A percentile compares a stretch with the other conserved stretches of the same genome.
Evolutionary conservation across 2,329 filamentous ascomycete species (phyloP).

Genomic region (Trichoderma semiorbis): DNA sequence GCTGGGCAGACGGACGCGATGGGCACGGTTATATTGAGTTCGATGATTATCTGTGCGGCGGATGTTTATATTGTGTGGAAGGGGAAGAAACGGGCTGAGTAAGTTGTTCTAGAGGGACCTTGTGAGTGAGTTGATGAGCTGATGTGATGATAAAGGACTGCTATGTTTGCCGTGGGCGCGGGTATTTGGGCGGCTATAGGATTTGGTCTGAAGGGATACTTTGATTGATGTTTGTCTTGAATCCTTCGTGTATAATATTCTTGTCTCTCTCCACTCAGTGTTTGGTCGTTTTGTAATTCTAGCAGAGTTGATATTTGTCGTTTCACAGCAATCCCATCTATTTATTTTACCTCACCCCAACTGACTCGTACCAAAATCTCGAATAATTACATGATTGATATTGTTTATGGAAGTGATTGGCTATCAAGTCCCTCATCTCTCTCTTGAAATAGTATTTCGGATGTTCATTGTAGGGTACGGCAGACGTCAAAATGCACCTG

Average conservation of each 20-base stretch:
- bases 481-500: not conserved
- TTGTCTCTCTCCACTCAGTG: not conserved
- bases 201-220: constrained; percentile 14
- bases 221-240: not conserved
- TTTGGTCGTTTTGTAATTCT: not conserved
- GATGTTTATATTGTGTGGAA: constrained; percentile 22
- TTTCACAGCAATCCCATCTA: not conserved
- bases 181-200: constrained; percentile 17
- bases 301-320: not conserved
- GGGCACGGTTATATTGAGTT: constrained; percentile 23
- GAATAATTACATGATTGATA: not conserved
- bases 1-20: constrained; percentile 18
- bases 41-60: constrained; percentile 19
- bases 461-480: not conserved
- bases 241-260: not conserved
- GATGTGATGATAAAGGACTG: not conserved
- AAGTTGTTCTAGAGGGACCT: not conserved
- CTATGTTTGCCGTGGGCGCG: not conserved
- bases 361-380: not conserved
- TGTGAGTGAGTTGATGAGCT: not conserved
- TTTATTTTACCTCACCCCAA: not conserved
- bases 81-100: constrained; percentile 18
- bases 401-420: not conserved
- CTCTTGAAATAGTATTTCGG: not conserved
- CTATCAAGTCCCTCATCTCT: rapidly evolving